phyloP scores from a whole-genome alignment of 305 asterid species.

The Caryopteris hybrid region DNA sequence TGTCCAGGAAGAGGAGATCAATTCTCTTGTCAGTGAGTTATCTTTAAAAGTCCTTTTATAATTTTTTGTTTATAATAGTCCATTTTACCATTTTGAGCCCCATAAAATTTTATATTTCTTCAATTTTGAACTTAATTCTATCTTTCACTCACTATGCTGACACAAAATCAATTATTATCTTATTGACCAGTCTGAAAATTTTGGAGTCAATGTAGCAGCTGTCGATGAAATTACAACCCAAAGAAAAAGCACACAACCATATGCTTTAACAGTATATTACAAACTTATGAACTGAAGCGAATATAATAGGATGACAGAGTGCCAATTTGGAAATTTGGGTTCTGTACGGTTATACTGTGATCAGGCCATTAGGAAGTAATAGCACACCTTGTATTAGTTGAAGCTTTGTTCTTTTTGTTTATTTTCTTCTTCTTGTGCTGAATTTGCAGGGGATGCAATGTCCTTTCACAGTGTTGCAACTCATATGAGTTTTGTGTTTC shows the following conservation, averaged over 20 bases:
- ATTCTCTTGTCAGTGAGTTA: slow-evolving; percentile 87
- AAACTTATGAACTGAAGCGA: neutral
- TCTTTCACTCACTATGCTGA: neutral
- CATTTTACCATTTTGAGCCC: neutral
- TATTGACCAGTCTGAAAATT: neutral
- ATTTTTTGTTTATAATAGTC: neutral
- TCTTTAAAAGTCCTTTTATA: slow-evolving; percentile 21
- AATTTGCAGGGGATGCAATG: slow-evolving; percentile 78
- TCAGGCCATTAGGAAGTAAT: neutral
- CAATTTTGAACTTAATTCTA: slow-evolving; percentile 1
- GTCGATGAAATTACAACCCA: neutral
- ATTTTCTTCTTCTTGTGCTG: neutral
- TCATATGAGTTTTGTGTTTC: slow-evolving; percentile 90
- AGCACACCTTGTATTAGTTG: slow-evolving; percentile 4
- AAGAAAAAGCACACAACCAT: neutral
- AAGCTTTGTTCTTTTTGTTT: neutral
- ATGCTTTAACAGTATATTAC: neutral
- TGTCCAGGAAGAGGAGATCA: slow-evolving; percentile 63
- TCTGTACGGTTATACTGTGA: neutral
- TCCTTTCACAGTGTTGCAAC: slow-evolving; percentile 73
- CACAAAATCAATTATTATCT: neutral
- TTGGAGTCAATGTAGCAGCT: slow-evolving; percentile 4
- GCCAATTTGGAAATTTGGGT: too few relatives aligned
- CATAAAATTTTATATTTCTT: neutral
- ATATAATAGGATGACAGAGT: neutral